Conservation (phyloP, 176 grass and related monocot species). For the Carex pumila region DNA sequence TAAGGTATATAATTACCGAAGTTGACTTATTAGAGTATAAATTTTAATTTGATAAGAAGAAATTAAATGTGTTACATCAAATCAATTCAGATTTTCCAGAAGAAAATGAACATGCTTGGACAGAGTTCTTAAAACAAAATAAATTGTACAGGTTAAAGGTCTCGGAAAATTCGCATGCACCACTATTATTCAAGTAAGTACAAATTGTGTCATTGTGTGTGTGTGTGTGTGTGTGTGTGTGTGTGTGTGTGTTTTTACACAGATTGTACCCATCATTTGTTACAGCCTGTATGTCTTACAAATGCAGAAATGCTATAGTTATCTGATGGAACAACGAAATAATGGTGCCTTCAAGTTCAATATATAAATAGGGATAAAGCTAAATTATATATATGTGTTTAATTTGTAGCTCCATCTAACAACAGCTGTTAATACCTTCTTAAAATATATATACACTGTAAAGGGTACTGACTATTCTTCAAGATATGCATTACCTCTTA, state of each 20-base stretch:
- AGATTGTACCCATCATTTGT: too few relatives aligned
- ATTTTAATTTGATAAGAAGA: not conserved
- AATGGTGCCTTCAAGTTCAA: not conserved
- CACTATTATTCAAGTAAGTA: too few relatives aligned
- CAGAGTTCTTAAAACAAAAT: not conserved
- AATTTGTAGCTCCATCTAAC: not conserved
- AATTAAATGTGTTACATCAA: not conserved
- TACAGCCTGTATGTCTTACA: too few relatives aligned
- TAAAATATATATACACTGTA: not conserved
- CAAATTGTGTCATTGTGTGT: too few relatives aligned
- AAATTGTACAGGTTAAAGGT: not conserved
- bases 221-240: too few relatives aligned
- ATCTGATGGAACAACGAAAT: not conserved
- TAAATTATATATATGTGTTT: not conserved
- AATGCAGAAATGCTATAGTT: not conserved
- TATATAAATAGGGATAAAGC: not conserved
- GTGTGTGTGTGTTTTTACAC: too few relatives aligned
- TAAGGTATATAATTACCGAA: not conserved
- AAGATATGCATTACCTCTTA: not conserved
- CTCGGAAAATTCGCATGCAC: too few relatives aligned
- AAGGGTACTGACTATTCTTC: not conserved
- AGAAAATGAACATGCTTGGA: not conserved
- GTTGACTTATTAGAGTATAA: not conserved
- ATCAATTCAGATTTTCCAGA: not conserved
- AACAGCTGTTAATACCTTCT: not conserved